These are phyloP conservation scores for Leishmania martiniquensis DNA, from an alignment of 208 protist genomes.

Conservation along the genomic window DNA sequence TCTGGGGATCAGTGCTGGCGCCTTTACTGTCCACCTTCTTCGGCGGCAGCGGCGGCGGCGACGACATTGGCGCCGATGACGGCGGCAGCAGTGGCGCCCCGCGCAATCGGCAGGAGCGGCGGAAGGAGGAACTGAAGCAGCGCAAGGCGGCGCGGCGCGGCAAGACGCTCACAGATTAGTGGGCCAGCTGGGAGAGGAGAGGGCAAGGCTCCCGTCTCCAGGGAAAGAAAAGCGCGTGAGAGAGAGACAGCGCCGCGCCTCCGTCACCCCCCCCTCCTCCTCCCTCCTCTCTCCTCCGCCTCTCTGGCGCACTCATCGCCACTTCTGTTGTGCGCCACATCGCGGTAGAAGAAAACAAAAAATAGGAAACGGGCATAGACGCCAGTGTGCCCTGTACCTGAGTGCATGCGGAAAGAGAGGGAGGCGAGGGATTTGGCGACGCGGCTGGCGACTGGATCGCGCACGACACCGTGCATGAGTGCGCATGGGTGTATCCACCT, in stretches of 20 bases:
- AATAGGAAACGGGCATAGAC: neutral
- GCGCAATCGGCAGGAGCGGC: constrained; percentile 61
- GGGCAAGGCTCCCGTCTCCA: too few relatives aligned
- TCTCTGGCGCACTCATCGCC: neutral
- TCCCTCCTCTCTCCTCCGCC: neutral
- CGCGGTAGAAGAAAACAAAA: neutral
- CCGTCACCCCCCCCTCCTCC: neutral
- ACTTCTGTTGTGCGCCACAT: neutral
- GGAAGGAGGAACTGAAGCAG: constrained; percentile 59
- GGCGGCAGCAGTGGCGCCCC: constrained; percentile 8
- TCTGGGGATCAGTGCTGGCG: constrained; percentile 45
- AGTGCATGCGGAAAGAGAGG: neutral
- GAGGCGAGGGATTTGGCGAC: neutral
- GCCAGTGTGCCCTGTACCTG: neutral
- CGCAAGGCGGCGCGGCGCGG: constrained; percentile 53
- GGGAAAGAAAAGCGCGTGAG: too few relatives aligned
- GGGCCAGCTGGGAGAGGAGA: neutral
- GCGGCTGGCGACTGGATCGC: neutral
- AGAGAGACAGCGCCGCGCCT: too few relatives aligned
- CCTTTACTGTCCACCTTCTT: constrained; percentile 38
- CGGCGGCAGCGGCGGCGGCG: constrained; percentile 23
- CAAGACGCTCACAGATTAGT: neutral
- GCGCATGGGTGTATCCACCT: neutral
- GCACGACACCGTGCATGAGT: neutral
- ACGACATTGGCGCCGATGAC: constrained; percentile 12